Evolutionary conservation across 306 rosid species (phyloP), one percentile per base, ranked within the genome.

Genomic region (Rosa rugosa): DNA sequence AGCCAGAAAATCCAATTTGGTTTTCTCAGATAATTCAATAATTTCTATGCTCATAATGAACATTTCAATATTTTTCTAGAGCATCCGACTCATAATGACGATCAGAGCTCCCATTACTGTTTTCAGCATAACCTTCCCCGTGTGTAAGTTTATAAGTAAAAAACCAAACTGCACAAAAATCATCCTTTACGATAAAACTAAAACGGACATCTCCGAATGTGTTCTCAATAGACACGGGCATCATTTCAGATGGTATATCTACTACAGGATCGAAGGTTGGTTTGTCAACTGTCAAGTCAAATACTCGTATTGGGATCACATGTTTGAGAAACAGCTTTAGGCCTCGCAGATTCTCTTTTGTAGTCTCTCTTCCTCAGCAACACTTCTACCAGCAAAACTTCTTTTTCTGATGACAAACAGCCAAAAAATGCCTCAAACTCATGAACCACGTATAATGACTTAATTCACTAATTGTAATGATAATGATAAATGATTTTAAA

Each of bases 381-480:
- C 50, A 73, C 71, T 53, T 31, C 90, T 45, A 96, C 98, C 93
- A 89, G 96, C 96, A 96, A 76, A 83, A 89, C 83, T 75, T 91
- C 90, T 96, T 93, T 80, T 87, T 95, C 99, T 95, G 88, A 76
- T 51, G 25, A 83, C 83, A 80, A 45, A 56, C 56, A 84, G 76
- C 73, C 72, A 60, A 2, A 14, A 31, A 11, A 25, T 47, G 86
- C 56, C 66, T 54, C 36, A 78, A 13, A 62, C 70, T 14, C 73
- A 57, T 42, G 34, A 20, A 68, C 59, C 14, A 25, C 11, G 27
- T 62, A 31, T 10, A 16, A 54, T 4, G 8, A 13, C 9, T 17
- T 22, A 57, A 8, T n/a, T 22, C 34, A n/a, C 13, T 14, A 53
- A 18, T 53, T 5, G n/a, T 16, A 17, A 5, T 17, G 46, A 5